Evolutionary conservation across 306 rosid species (phyloP).

Genomic region (Dryas drummondii): DNA sequence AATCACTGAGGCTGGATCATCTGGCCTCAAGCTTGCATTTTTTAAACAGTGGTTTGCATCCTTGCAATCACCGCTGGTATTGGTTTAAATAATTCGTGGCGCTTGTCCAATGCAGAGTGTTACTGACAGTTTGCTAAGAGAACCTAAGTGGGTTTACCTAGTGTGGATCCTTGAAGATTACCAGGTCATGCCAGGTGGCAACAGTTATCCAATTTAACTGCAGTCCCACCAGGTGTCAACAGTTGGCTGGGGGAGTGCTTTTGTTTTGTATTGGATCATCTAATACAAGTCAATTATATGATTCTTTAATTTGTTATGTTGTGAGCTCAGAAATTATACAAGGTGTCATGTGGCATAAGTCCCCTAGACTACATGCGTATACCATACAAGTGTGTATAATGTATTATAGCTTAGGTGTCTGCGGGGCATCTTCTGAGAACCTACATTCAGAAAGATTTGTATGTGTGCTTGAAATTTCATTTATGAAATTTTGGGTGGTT

Average conservation of each 20-base stretch:
- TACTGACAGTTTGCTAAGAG: neutral
- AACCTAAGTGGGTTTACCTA: neutral
- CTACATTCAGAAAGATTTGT: slow-evolving; percentile 14
- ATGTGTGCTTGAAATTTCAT: slow-evolving; percentile 18
- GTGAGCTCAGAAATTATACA: slow-evolving; percentile 31
- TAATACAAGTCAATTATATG: slow-evolving; percentile 43
- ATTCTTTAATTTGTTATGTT: slow-evolving; percentile 67
- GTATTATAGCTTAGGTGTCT: slow-evolving; percentile 17
- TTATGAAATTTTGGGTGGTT: slow-evolving; percentile 15
- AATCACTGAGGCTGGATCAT: slow-evolving; percentile 4
- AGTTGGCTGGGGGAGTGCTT: slow-evolving; percentile 27
- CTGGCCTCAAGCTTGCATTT: slow-evolving; percentile 2
- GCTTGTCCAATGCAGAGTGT: slow-evolving; percentile 12
- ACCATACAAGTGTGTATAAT: slow-evolving; percentile 20
- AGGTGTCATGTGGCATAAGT: slow-evolving; percentile 20
- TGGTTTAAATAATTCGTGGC: slow-evolving; percentile 20
- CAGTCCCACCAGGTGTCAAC: slow-evolving; percentile 17
- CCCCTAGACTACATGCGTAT: slow-evolving; percentile 14
- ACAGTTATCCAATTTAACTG: slow-evolving; percentile 21
- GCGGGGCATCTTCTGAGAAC: slow-evolving; percentile 18
- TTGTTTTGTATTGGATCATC: slow-evolving; percentile 22
- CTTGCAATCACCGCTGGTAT: slow-evolving; percentile 19
- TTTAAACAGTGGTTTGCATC: slow-evolving; percentile 16
- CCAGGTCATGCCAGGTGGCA: slow-evolving; percentile 17
- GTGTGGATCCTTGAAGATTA: slow-evolving; percentile 23